Evolutionary conservation across 768 basidiomycete species (phyloP).

Genomic region (Porpolomopsis calyptriformis): DNA sequence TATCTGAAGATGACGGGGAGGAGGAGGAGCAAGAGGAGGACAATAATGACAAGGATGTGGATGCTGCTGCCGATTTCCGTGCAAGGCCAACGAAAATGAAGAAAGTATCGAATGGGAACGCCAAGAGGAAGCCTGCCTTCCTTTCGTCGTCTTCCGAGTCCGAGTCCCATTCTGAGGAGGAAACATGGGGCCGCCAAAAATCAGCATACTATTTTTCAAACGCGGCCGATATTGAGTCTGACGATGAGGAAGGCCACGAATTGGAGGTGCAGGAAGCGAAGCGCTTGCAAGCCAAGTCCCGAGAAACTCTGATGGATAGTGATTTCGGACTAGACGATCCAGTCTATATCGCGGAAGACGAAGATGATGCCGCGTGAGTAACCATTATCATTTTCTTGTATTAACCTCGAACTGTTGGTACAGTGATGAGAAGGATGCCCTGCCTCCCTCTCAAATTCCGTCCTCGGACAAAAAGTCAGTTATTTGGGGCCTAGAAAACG

Average conservation of each 20-base stretch:
- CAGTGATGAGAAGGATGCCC: constrained; percentile 31
- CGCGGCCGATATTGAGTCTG: constrained; percentile 67
- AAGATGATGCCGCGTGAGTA: constrained; percentile 26
- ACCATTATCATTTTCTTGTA: background rate
- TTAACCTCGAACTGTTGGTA: background rate
- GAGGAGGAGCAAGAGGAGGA: constrained; percentile 28
- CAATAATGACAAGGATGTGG: constrained; percentile 17
- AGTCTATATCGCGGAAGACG: constrained; percentile 25
- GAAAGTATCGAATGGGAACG: constrained; percentile 11
- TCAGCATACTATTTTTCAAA: constrained; percentile 82
- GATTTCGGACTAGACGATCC: constrained; percentile 78
- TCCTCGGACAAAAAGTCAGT: constrained; percentile 50
- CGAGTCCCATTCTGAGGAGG: constrained; percentile 34
- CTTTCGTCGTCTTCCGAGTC: constrained; percentile 15
- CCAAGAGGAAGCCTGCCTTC: constrained; percentile 17
- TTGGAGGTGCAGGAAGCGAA: constrained; percentile 83
- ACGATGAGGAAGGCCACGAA: constrained; percentile 82
- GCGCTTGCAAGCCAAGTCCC: constrained; percentile 64
- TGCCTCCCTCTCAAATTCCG: constrained; percentile 23
- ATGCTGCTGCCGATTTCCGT: constrained; percentile 25
- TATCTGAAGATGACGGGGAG: constrained; percentile 41
- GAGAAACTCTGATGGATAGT: constrained; percentile 59
- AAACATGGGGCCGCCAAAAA: constrained; percentile 76
- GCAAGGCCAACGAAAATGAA: constrained; percentile 11
- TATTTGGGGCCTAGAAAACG: constrained; percentile 62